Evolutionary conservation across 2,329 filamentous ascomycete genomes (phyloP).

Genomic region (Neopestalotiopsis sp.): DNA sequence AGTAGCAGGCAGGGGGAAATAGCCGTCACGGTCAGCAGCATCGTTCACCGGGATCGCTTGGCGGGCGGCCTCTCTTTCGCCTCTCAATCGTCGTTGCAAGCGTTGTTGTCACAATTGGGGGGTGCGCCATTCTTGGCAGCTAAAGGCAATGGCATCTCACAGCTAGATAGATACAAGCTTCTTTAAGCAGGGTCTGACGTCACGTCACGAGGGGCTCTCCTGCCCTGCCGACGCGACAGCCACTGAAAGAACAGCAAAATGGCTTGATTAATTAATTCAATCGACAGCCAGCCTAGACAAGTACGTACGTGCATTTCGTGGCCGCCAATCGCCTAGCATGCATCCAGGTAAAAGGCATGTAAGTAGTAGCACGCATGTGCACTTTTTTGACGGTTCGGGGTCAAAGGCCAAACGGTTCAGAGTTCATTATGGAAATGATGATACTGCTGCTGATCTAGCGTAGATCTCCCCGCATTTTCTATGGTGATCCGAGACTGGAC

Average conservation of each 20-base stretch:
- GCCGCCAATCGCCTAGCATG: too few relatives aligned
- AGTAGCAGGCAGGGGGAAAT: neutral
- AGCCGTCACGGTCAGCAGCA: neutral
- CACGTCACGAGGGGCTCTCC: neutral
- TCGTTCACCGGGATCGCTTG: neutral
- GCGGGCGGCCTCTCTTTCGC: constrained; percentile 8
- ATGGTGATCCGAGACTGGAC: neutral
- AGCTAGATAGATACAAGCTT: too few relatives aligned
- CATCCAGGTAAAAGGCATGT: too few relatives aligned
- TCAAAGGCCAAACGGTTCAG: neutral
- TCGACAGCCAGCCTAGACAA: too few relatives aligned
- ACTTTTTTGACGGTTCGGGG: neutral
- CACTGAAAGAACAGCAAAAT: neutral
- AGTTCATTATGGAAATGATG: neutral
- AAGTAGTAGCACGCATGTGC: too few relatives aligned
- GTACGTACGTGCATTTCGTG: too few relatives aligned
- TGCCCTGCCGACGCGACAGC: neutral
- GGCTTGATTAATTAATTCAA: too few relatives aligned
- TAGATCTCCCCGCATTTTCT: neutral
- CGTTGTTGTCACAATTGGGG: neutral
- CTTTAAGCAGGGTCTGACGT: neutral
- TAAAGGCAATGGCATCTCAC: too few relatives aligned
- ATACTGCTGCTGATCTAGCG: neutral
- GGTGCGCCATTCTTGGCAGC: neutral
- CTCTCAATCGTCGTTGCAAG: neutral